Percentiles rank a stretch among this genome's conserved stretches.
Evolutionary conservation across 192 early-diverging fungal genomes (phyloP).

Genomic region (Physocladia obscura): DNA sequence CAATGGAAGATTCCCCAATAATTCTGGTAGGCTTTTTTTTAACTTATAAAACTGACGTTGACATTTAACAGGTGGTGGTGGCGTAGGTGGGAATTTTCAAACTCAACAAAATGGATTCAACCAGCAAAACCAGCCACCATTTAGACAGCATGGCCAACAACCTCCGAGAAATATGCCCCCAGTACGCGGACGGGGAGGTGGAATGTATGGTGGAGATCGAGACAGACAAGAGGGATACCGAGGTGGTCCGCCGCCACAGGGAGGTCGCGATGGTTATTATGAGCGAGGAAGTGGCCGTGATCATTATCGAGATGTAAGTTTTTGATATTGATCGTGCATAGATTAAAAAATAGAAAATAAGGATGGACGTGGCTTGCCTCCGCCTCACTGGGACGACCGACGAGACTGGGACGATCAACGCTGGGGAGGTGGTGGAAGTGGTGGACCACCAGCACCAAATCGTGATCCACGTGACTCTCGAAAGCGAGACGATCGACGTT

Average conservation of each 20-base stretch:
- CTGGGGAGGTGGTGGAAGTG: no score
- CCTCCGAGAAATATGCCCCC: not conserved
- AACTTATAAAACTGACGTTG: not conserved
- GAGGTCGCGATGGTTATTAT: constrained; percentile 1
- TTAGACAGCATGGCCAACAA: not conserved
- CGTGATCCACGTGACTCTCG: not conserved
- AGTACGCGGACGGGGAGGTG: not conserved
- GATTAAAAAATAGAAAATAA: not conserved
- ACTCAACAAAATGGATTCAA: not conserved
- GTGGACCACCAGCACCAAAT: not conserved
- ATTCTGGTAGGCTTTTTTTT: no score
- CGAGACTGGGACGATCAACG: not conserved
- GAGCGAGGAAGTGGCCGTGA: not conserved
- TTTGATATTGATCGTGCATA: not conserved
- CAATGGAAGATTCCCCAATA: no score
- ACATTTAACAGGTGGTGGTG: not conserved
- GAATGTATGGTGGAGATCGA: not conserved
- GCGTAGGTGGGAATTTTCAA: not conserved
- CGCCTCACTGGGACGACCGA: not conserved
- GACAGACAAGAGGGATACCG: not conserved
- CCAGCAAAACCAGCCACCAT: not conserved
- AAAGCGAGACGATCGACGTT: not conserved
- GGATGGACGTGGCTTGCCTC: not conserved
- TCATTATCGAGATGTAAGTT: constrained; percentile 2
- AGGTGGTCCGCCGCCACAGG: not conserved